Evolutionary conservation across 176 grass and related monocot species (phyloP).

Genomic region (Rhynchospora breviuscula): DNA sequence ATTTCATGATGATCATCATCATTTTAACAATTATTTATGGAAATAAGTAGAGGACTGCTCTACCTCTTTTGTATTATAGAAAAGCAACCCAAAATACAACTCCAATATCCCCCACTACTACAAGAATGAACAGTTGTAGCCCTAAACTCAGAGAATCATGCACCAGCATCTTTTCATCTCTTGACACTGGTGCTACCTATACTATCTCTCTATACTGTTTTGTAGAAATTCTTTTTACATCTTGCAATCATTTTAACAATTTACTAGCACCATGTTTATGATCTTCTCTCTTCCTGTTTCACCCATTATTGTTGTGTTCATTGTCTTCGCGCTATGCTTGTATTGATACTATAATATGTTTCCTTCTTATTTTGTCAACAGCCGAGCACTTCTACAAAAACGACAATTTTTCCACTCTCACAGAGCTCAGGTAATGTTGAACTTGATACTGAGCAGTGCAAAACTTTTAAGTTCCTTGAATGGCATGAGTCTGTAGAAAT

Average conservation of each 20-base stretch:
- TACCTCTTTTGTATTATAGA: too few relatives aligned
- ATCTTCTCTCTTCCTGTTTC: not conserved
- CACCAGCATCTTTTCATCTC: too few relatives aligned
- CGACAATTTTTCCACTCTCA: slow-evolving; percentile 88
- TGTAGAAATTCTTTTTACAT: too few relatives aligned
- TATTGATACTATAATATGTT: slow-evolving; percentile 6
- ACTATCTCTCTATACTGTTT: too few relatives aligned
- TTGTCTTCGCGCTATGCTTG: not conserved
- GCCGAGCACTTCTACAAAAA: slow-evolving; percentile 57
- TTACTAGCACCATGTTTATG: not conserved
- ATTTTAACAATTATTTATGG: not conserved
- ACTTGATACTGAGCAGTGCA: not conserved
- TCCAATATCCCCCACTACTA: too few relatives aligned
- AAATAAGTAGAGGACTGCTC: too few relatives aligned
- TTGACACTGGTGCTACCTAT: too few relatives aligned
- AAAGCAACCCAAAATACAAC: too few relatives aligned
- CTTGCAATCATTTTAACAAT: not conserved
- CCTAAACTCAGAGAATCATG: too few relatives aligned
- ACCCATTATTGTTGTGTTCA: not conserved
- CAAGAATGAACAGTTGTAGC: too few relatives aligned
- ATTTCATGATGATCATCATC: not conserved
- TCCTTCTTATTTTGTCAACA: slow-evolving; percentile 41
- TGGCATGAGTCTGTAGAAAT: not conserved
- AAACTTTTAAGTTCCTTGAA: not conserved
- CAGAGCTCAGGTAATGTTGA: slow-evolving; percentile 53